phyloP scores from a whole-genome alignment of 768 basidiomycete species.

The Kwoniella dejecticola region DNA sequence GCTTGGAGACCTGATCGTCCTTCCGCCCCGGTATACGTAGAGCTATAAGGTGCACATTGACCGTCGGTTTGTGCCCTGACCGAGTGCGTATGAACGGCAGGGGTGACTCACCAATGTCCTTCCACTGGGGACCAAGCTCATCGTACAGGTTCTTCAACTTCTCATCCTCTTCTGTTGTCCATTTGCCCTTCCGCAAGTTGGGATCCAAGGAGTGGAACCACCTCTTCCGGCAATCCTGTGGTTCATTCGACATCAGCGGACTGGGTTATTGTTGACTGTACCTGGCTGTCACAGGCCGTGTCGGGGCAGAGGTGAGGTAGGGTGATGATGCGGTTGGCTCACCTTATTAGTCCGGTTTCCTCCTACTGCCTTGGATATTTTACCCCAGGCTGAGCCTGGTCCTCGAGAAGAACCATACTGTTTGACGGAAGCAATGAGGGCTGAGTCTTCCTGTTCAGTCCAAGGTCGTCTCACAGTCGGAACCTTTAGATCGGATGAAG shows the following conservation, averaged over 20 bases:
- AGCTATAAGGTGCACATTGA: background rate
- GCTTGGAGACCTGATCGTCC: conserved; percentile 23
- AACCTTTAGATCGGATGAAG: background rate
- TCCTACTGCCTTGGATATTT: conserved; percentile 4
- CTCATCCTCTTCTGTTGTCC: conserved; percentile 15
- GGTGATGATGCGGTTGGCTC: background rate
- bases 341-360: conserved; percentile 20
- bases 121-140: conserved; percentile 15
- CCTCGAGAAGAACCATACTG: conserved; percentile 7
- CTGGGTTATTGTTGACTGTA: background rate
- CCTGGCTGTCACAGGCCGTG: no score
- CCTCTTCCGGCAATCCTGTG: conserved; percentile 20
- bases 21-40: conserved; percentile 15
- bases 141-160: conserved; percentile 6
- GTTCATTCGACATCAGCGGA: background rate
- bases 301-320: no score
- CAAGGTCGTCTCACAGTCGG: conserved; percentile 9
- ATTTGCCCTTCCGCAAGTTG: conserved; percentile 13
- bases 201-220: conserved; percentile 24
- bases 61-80: background rate
- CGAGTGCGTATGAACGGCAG: background rate
- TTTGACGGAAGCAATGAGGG: conserved; percentile 5
- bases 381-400: conserved; percentile 15
- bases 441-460: conserved; percentile 12
- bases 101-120: conserved; percentile 18